Evolutionary conservation across 345 rosid genomes (phyloP).

Genomic region (Gossypioides kirkii): DNA sequence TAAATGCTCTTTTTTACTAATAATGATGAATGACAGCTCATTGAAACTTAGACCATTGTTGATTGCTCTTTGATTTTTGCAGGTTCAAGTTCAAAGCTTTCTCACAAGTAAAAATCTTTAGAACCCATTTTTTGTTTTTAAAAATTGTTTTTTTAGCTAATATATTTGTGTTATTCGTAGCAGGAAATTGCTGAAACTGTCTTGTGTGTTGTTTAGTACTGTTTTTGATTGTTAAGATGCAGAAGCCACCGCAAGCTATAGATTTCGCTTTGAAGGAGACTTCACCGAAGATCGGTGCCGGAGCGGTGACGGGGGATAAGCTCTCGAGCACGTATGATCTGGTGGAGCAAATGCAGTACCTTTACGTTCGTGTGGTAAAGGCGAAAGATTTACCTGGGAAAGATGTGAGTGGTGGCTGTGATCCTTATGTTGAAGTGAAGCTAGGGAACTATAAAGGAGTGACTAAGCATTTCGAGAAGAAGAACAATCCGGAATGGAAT

Average conservation of each 20-base stretch:
- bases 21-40: not conserved
- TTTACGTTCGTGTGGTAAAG: slow-evolving; percentile 81
- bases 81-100: slow-evolving; percentile 25
- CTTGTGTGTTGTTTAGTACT: slow-evolving; percentile 8
- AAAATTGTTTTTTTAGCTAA: not conserved
- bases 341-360: slow-evolving; percentile 98
- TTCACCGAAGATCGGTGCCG: slow-evolving; percentile 91
- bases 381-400: slow-evolving; percentile 83
- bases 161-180: not conserved
- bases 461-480: slow-evolving; percentile 93
- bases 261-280: slow-evolving; percentile 92
- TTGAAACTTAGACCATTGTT: not conserved
- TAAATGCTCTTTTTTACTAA: not conserved
- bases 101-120: not conserved
- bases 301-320: slow-evolving; percentile 56
- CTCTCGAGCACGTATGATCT: slow-evolving; percentile 89
- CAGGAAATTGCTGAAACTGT: not conserved
- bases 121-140: not conserved
- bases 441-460: slow-evolving; percentile 88
- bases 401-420: slow-evolving; percentile 80
- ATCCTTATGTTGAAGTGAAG: slow-evolving; percentile 88
- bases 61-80: slow-evolving; percentile 25
- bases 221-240: slow-evolving; percentile 39
- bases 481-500: slow-evolving; percentile 87
- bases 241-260: slow-evolving; percentile 59